A percentile compares a stretch with the other conserved stretches of the same genome.
Evolutionary conservation across 805 yeast genomes (phyloP).

Genomic region (Metschnikowia picachoensis): DNA sequence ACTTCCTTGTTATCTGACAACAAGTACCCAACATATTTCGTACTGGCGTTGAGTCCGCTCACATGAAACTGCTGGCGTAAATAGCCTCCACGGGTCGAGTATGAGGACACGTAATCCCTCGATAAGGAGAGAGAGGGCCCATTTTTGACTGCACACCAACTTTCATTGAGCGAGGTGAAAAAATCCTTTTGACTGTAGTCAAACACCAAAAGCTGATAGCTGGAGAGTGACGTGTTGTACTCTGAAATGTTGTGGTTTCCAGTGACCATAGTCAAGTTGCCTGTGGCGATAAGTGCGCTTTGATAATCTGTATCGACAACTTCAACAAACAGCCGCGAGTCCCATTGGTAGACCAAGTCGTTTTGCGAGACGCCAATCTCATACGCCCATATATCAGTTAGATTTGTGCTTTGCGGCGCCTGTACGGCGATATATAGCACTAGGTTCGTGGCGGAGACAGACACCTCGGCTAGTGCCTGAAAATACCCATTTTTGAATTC

Average conservation of each 20-base stretch:
- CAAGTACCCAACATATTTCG: constrained; percentile 62
- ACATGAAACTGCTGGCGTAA: constrained; percentile 61
- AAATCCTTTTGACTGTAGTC: constrained; percentile 34
- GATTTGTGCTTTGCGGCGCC: constrained; percentile 39
- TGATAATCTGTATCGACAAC: constrained; percentile 68
- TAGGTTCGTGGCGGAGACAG: constrained; percentile 14
- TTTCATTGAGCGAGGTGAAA: constrained; percentile 41
- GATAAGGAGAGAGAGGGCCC: constrained; percentile 41
- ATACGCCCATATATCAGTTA: constrained; percentile 50
- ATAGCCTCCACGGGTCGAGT: constrained; percentile 45
- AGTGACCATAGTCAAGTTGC: constrained; percentile 34
- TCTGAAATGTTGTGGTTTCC: constrained; percentile 7
- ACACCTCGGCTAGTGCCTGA: constrained; percentile 37
- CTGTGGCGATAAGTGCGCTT: constrained; percentile 64
- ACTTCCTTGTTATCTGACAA: constrained; percentile 41
- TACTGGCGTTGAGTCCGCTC: constrained; percentile 54
- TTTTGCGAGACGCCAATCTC: constrained; percentile 63
- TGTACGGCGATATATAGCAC: constrained; percentile 35
- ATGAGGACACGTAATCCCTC: constrained; percentile 25
- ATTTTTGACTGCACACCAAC: constrained; percentile 69
- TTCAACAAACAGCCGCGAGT: constrained; percentile 48
- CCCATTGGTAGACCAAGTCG: constrained; percentile 69
- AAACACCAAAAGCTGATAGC: constrained; percentile 46
- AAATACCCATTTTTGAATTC: constrained; percentile 34
- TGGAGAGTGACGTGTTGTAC: constrained; percentile 25